These are phyloP conservation scores for Asclepias syriaca DNA, from an alignment of 257 asterid species.

Conservation along the genomic window DNA sequence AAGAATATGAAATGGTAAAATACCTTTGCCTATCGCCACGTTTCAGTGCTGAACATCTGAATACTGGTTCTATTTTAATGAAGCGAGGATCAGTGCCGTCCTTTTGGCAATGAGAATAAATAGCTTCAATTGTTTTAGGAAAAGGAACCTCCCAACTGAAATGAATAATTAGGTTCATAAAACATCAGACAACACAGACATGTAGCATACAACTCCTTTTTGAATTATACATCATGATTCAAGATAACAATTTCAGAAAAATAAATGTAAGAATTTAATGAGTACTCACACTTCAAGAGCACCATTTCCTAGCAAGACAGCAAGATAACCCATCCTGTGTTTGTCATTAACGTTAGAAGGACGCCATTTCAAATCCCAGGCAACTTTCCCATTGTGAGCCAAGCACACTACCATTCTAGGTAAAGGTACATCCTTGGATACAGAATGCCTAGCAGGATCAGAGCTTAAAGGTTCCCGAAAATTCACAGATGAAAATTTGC, in stretches of 20 bases:
- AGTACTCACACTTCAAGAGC: slow-evolving; percentile 70
- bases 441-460: slow-evolving; percentile 24
- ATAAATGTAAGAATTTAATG: not conserved
- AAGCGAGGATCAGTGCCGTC: slow-evolving; percentile 90
- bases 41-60: slow-evolving; percentile 70
- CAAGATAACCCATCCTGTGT: slow-evolving; percentile 85
- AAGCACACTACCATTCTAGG: slow-evolving; percentile 83
- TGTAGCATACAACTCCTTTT: too few relatives aligned
- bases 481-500: too few relatives aligned
- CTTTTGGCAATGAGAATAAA: slow-evolving; percentile 44
- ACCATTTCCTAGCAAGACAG: slow-evolving; percentile 90
- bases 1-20: slow-evolving; percentile 8
- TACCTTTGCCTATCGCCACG: slow-evolving; percentile 80
- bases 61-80: slow-evolving; percentile 75
- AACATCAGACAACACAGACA: too few relatives aligned
- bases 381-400: slow-evolving; percentile 93
- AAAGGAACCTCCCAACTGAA: slow-evolving; percentile 98
- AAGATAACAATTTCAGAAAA: not conserved
- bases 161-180: not conserved
- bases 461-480: too few relatives aligned
- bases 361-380: slow-evolving; percentile 95
- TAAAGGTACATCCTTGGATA: slow-evolving; percentile 58
- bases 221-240: not conserved
- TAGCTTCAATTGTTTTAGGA: slow-evolving; percentile 54
- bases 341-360: slow-evolving; percentile 46